phyloP scores from a whole-genome alignment of 148 eudicot genomes.

The Cornus kousa region DNA sequence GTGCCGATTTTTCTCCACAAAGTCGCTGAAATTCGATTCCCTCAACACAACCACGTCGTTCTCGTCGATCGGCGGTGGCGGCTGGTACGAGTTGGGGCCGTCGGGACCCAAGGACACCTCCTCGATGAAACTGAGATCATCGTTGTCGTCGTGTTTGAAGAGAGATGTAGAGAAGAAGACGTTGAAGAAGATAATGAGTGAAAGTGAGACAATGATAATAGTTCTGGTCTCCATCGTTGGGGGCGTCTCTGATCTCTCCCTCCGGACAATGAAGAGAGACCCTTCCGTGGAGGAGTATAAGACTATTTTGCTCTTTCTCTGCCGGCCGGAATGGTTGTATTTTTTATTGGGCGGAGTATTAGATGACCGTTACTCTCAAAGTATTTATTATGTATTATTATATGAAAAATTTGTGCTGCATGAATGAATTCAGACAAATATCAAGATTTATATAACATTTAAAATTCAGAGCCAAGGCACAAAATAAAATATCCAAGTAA shows the following conservation, averaged over 20 bases:
- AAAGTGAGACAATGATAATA: conserved; percentile 14
- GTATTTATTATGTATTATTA: too few species aligned
- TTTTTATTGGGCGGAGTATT: too few species aligned
- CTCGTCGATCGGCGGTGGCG: conserved; percentile 46
- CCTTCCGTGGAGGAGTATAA: too few species aligned
- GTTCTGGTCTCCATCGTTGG: conserved; percentile 18
- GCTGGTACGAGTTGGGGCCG: conserved; percentile 8
- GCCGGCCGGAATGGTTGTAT: too few species aligned
- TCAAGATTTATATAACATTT: too few species aligned
- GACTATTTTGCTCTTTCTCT: too few species aligned
- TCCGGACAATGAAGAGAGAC: conserved; percentile 1
- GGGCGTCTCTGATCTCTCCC: not conserved
- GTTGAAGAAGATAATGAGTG: conserved; percentile 19
- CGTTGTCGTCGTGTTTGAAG: conserved; percentile 15
- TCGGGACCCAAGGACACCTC: conserved; percentile 30
- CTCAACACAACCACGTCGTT: conserved; percentile 66
- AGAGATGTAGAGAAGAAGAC: conserved; percentile 11
- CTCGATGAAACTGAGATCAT: conserved; percentile 54
- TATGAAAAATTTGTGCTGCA: too few species aligned
- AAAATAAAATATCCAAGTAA: too few species aligned
- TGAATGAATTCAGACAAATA: too few species aligned
- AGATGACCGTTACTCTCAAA: too few species aligned
- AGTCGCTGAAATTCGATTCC: conserved; percentile 45
- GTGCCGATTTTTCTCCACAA: conserved; percentile 39
- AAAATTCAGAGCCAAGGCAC: too few species aligned